Evolutionary conservation across 306 rosid species (phyloP), one percentile per base, ranked within the genome.

Genomic region (Cucurbita maxima): DNA sequence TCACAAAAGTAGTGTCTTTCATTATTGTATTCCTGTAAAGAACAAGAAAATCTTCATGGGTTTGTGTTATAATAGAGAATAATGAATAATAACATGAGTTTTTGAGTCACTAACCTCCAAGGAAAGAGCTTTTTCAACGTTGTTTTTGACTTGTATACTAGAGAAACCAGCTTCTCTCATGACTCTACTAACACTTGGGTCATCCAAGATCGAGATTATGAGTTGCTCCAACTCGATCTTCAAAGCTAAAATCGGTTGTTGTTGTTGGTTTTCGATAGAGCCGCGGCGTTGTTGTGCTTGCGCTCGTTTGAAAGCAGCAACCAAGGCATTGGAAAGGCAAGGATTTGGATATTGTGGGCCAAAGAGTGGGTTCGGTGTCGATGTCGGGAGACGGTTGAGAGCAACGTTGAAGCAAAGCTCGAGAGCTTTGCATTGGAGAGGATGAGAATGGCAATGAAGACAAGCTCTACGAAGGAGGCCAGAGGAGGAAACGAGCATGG

Each of bases 131-230:
- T 89, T 92, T 53, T 92, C 94, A 36, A 92, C 96, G 61, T 81
- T 81, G 68, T 13, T 78, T 80, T 92, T 92, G 1, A 92, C 87
- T 68, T 82, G 88, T 58, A 94, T 66, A 54, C 97, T 92, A 3
- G 96, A 87, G 78, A 92, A 92, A 77, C 96, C 94, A 76, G 97
- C 97, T 78, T 92, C 97, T 76, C 97, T 86, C 97, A 92, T 92
- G 73, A 92, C 97, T 68, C 97, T 82, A 41, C 97, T 92, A 15
- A 92, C 97, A 84, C 96, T 89, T 1, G 97, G 97, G 70, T 92
- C 97, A 82, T 92, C 97, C 15, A 92, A 79, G 55, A 92, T 89
- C 0, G 97, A 92, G 58, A 92, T 86, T 25, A 89, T 78, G 48
- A 92, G 96, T 82, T 92, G 96, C 16, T 92, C 96, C 53, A 82